Base-by-base conservation (phyloP, 352 stramenopile genomes). In the Globisporangium recalcitrans region DNA sequence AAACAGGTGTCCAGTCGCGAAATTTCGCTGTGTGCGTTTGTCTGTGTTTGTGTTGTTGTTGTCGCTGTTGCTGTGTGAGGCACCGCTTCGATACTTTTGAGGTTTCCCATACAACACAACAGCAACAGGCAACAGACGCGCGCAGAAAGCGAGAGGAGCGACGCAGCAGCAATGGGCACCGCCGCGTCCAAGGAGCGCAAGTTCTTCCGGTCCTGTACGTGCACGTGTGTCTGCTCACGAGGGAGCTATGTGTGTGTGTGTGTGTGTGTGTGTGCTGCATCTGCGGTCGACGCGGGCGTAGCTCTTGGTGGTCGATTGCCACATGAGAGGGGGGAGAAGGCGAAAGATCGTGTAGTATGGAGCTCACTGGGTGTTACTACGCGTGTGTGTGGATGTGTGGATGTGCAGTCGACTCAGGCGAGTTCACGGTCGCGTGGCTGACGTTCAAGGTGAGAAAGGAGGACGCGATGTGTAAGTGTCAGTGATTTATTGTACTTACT, bases 381-480 rank as follows among this genome's bases (percentile, higher is more conserved):
- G 13, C 44, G 44, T 24, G 31, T 53, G 10, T 44, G 22, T 36
- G 46, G 26, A 48, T 31, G 8, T 62, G 31, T 58, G 16, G 55
- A 2, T 68, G 36, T 48, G 36, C 66, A 94, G 83, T 94, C 63
- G 74, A 88, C 21, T 69, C 73, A 1, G 77, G 78, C 10, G 85
- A 93, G 60, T 93, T 94, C 69, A 90, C 77, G 36, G 83, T 94
- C 65, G 85, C 81, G 55, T 94, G 85, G 85, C 73, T 94, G 46
- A 91, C 85, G 42, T 94, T 94, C 68, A 92, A 92, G 78, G 85
- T 92, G 42, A 14, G 58, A n/a, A 36, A 1, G 40, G 31, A 26
- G 9, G 8, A 36, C 19, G 13, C 49, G 4, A 31, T 22, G n/a
- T 36, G 36, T 38, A 9, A n/a, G 11, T 22, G 11, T 26, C 29